These are phyloP conservation scores for Salmacisia buchloeana DNA, from an alignment of 1,284 basidiomycete genomes.

Conservation along the genomic window DNA sequence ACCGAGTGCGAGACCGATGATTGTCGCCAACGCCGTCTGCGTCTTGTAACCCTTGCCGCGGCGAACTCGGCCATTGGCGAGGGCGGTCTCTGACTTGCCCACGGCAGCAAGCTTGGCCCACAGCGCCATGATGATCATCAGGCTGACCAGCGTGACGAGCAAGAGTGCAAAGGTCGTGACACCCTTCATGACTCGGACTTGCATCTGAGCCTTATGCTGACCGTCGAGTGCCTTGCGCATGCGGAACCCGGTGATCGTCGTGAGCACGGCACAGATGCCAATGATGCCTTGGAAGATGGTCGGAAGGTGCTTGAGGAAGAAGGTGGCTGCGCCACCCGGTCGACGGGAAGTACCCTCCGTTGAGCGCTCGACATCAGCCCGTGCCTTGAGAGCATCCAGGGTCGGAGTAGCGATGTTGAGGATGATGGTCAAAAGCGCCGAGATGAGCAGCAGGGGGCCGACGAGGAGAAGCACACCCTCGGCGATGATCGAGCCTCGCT, in stretches of 20 bases:
- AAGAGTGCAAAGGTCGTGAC: neutral
- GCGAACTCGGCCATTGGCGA: neutral
- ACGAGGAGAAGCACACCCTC: neutral
- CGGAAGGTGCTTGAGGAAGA: neutral
- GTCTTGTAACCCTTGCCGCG: neutral
- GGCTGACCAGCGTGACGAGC: neutral
- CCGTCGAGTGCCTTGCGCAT: neutral
- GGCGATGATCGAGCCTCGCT: neutral
- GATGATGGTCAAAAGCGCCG: neutral
- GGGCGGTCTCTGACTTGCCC: neutral
- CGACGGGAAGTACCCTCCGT: neutral
- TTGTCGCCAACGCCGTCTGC: neutral
- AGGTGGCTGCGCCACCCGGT: neutral
- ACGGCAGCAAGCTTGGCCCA: neutral
- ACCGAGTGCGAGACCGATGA: neutral
- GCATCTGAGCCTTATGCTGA: neutral
- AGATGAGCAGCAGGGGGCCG: neutral
- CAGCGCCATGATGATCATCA: neutral
- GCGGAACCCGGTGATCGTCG: neutral
- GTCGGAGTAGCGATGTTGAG: neutral
- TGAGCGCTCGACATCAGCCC: neutral
- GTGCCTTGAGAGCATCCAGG: constrained; percentile 4
- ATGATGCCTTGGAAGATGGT: neutral
- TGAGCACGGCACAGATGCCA: neutral
- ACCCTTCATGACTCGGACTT: neutral